Evolutionary conservation across 1,284 basidiomycete species (phyloP).

Genomic region (Ustilago cynodontis): DNA sequence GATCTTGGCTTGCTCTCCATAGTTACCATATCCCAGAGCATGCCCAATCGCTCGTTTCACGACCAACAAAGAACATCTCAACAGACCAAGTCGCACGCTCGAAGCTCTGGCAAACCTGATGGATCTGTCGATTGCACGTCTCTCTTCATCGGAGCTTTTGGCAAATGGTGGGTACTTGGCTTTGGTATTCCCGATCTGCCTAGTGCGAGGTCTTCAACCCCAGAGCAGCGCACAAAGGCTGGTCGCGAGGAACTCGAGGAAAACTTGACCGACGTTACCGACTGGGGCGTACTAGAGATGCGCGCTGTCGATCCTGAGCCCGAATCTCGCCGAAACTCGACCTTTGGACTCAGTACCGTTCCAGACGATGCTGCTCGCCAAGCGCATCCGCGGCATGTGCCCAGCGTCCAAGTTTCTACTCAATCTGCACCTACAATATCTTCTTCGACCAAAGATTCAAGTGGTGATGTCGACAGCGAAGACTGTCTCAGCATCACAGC

Average conservation of each 20-base stretch:
- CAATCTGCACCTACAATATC: slow-evolving; percentile 5
- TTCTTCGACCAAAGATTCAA: slow-evolving; percentile 3
- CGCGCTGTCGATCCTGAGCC: slow-evolving; percentile 44
- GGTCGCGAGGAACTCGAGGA: slow-evolving; percentile 74
- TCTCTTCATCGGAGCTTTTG: slow-evolving; percentile 88
- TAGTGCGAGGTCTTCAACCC: slow-evolving; percentile 74
- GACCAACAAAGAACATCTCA: slow-evolving; percentile 10
- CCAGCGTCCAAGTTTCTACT: slow-evolving; percentile 4
- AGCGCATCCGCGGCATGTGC: slow-evolving; percentile 7
- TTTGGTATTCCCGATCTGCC: slow-evolving; percentile 63
- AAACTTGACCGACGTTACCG: slow-evolving; percentile 76
- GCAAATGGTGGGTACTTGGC: slow-evolving; percentile 86
- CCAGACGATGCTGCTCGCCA: slow-evolving; percentile 8
- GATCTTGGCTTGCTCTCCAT: slow-evolving; percentile 87
- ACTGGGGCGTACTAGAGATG: slow-evolving; percentile 76
- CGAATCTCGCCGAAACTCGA: slow-evolving; percentile 30
- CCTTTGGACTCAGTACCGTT: slow-evolving; percentile 17
- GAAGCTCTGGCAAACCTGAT: slow-evolving; percentile 48
- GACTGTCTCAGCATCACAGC: slow-evolving; percentile 37
- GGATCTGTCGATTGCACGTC: slow-evolving; percentile 73
- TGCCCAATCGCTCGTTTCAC: slow-evolving; percentile 27
- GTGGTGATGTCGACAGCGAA: slow-evolving; percentile 13
- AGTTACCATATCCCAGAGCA: slow-evolving; percentile 74
- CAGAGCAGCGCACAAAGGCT: slow-evolving; percentile 72
- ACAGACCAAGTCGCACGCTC: background rate